Conservation (phyloP, 768 basidiomycete species). For the Panellus pusillus region DNA sequence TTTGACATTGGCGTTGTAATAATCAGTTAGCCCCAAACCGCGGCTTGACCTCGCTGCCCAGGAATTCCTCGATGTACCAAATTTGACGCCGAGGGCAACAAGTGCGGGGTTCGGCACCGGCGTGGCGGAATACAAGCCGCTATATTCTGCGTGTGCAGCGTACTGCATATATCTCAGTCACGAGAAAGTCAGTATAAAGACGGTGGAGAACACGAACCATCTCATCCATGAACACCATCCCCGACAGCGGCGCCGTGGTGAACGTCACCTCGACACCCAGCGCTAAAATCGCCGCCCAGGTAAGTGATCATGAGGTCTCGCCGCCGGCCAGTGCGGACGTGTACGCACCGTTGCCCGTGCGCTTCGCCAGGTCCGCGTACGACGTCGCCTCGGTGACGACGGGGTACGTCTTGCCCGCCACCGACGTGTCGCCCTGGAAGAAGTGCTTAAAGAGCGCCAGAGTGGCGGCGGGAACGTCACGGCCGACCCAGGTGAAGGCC, state of each 20-base stretch:
- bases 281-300: neutral
- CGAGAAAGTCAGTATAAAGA: neutral
- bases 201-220: slow-evolving; percentile 2
- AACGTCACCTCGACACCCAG: slow-evolving; percentile 7
- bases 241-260: neutral
- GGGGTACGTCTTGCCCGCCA: slow-evolving; percentile 4
- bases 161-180: neutral
- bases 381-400: slow-evolving; percentile 1
- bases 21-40: too few species aligned
- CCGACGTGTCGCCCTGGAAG: neutral
- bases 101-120: neutral
- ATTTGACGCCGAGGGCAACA: neutral
- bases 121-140: slow-evolving; percentile 9
- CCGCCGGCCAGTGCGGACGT: too few species aligned
- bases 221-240: slow-evolving; percentile 1
- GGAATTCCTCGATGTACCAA: neutral
- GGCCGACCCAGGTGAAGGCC: slow-evolving; percentile 1
- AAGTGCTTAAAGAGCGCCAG: slow-evolving; percentile 2
- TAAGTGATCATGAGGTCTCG: too few species aligned
- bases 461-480: neutral
- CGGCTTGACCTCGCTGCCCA: too few species aligned
- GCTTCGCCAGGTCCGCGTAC: slow-evolving; percentile 2
- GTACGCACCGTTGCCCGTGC: slow-evolving; percentile 4
- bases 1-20: too few species aligned
- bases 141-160: slow-evolving; percentile 9